Evolutionary conservation across 352 stramenopile genomes (phyloP).

Genomic region (Phytophthora agathidicida): DNA sequence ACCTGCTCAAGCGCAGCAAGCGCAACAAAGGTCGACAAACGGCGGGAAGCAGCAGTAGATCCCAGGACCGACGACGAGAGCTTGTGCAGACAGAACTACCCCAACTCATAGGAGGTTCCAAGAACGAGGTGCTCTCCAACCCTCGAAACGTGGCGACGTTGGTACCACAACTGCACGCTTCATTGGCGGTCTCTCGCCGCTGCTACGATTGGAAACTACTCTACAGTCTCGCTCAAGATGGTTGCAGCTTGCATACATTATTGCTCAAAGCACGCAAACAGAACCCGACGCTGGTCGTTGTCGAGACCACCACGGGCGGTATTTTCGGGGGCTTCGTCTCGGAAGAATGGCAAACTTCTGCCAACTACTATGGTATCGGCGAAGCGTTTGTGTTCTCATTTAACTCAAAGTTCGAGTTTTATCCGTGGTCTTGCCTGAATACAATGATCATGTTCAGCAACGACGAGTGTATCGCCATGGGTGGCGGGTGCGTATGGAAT

Average conservation of each 20-base stretch:
- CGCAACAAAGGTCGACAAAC: conserved; percentile 15
- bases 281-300: conserved; percentile 55
- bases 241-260: conserved; percentile 70
- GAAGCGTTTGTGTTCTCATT: conserved; percentile 80
- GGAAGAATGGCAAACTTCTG: conserved; percentile 48
- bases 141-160: conserved; percentile 38
- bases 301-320: conserved; percentile 68
- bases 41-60: conserved; percentile 21
- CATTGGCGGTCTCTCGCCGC: conserved; percentile 47
- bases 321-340: conserved; percentile 70
- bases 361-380: conserved; percentile 74
- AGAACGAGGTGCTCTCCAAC: conserved; percentile 57
- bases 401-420: conserved; percentile 61
- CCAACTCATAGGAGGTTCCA: conserved; percentile 50
- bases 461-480: conserved; percentile 72
- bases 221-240: conserved; percentile 68
- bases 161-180: conserved; percentile 69
- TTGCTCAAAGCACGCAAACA: conserved; percentile 47
- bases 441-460: conserved; percentile 81
- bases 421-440: conserved; percentile 67
- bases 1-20: conserved; percentile 12
- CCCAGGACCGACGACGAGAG: conserved; percentile 17
- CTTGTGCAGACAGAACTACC: conserved; percentile 37
- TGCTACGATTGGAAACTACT: conserved; percentile 75
- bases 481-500: conserved; percentile 66